A percentile compares a stretch with the other conserved stretches of the same genome.
Conservation (phyloP, 768 basidiomycete genomes). For the Cystofilobasidium capitatum region DNA sequence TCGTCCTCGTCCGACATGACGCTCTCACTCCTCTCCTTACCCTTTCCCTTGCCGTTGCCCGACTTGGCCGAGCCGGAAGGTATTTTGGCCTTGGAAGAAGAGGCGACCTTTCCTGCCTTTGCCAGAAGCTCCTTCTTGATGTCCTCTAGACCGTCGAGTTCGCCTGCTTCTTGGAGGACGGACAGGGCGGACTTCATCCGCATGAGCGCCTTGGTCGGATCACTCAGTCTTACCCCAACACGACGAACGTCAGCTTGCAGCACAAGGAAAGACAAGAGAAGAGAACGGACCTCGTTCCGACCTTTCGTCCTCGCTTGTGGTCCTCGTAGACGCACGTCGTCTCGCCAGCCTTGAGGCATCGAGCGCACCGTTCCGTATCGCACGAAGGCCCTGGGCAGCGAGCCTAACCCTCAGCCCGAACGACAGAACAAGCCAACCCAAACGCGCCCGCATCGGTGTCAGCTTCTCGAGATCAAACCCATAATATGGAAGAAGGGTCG, state of each 20-base stretch:
- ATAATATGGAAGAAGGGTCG: background rate
- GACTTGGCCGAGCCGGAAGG: no score
- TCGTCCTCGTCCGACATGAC: background rate
- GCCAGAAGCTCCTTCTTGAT: background rate
- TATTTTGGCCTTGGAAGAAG: no score
- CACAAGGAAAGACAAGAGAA: background rate
- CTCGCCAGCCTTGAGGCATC: background rate
- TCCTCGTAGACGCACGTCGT: background rate
- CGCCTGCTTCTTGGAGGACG: background rate
- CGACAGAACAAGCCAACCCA: background rate
- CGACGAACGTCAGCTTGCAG: background rate
- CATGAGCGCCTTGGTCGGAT: constrained; percentile 23
- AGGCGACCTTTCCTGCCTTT: no score
- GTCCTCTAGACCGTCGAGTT: background rate
- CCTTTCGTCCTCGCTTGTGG: constrained; percentile 12
- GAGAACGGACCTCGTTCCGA: constrained; percentile 12
- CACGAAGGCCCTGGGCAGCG: background rate
- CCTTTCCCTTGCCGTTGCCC: background rate
- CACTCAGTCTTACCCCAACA: background rate
- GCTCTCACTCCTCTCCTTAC: background rate
- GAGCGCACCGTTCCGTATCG: background rate
- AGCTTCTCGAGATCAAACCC: background rate
- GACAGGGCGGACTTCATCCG: constrained; percentile 17
- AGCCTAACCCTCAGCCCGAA: background rate
- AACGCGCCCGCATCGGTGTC: background rate